Base-by-base conservation (phyloP, 1,284 basidiomycete genomes). In the Pseudozyma flocculosa region DNA sequence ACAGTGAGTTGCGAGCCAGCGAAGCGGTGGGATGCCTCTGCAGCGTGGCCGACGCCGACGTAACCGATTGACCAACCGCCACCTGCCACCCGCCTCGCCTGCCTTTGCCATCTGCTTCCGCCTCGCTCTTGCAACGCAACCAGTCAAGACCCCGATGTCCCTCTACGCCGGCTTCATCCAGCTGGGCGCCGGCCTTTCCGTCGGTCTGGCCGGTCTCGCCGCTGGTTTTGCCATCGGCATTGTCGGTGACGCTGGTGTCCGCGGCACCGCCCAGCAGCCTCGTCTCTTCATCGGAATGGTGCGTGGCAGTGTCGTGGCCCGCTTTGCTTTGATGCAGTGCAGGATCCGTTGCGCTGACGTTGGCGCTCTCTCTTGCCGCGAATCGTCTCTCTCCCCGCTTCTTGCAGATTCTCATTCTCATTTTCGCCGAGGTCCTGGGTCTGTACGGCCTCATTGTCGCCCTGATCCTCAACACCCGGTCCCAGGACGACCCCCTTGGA, bases 201-300 rank as follows among this genome's bases (percentile, higher is more conserved):
- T 91, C 76, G 93, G 93, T 17, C 80, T 91, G 65, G 92, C 94
- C 14, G 94, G 94, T 54, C 80, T 98, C 42, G 89, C 92, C n/a
- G 94, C 94, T 2, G 94, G 94, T 8, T 94, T 92, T 76, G 92
- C 94, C n/a, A 94, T 98, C 77, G 94, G 94, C 29, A 86, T 88
- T 59, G 91, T 97, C 23, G 94, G 93, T 50, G 94, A 98, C 76
- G 87, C 93, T 21, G 92, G 72, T 73, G 68, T 72, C 38, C 58
- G 75, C 52, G 72, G 74, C 66, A 73, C 62, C 11, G 80, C 80
- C 29, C 80, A 94, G 79, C 92, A 96, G 81, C 90, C 91, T 42
- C 84, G 90, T 75, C 83, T 97, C 63, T 95, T 93, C 76, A 92
- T 96, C 37, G 83, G 86, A 18, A 87, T 95, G 82, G 81, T 78